Conservation (phyloP, 139 green algal species). For the Chlorella sp. region DNA sequence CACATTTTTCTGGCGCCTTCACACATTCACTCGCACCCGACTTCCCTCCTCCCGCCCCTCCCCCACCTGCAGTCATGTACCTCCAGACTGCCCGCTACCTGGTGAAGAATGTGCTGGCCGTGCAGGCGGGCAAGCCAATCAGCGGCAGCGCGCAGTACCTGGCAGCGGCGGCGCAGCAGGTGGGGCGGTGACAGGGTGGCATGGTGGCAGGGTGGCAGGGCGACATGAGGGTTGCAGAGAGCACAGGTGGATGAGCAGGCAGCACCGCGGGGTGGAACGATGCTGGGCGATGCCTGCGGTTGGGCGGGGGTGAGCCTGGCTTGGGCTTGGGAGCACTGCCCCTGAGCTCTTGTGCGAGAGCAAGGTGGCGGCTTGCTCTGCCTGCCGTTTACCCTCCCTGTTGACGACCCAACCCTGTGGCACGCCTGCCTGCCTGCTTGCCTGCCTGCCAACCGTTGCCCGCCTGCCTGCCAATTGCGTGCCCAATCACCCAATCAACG, state of each 20-base stretch:
- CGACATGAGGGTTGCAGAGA: too few relatives aligned
- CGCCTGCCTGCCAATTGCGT: neutral
- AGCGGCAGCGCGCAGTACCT: constrained; percentile 72
- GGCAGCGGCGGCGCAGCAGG: constrained; percentile 29
- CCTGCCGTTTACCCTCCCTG: neutral
- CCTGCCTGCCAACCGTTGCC: neutral
- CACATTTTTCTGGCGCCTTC: too few relatives aligned
- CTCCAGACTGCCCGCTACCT: constrained; percentile 84
- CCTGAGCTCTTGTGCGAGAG: too few relatives aligned
- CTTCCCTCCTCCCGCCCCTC: neutral
- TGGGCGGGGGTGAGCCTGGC: too few relatives aligned
- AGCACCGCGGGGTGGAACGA: too few relatives aligned
- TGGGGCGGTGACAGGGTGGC: neutral
- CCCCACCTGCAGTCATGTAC: constrained; percentile 47
- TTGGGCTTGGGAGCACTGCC: too few relatives aligned
- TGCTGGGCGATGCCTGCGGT: too few relatives aligned
- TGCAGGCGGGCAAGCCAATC: constrained; percentile 36
- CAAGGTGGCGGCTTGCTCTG: too few relatives aligned
- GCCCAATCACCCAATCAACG: neutral
- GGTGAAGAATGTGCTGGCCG: constrained; percentile 71
- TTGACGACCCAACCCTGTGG: neutral
- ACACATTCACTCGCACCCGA: neutral
- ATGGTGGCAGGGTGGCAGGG: neutral
- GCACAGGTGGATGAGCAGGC: too few relatives aligned
- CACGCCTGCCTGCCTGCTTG: too few relatives aligned